Conservation (phyloP, 2,329 filamentous ascomycete species). For the Neoarthrinium moseri region DNA sequence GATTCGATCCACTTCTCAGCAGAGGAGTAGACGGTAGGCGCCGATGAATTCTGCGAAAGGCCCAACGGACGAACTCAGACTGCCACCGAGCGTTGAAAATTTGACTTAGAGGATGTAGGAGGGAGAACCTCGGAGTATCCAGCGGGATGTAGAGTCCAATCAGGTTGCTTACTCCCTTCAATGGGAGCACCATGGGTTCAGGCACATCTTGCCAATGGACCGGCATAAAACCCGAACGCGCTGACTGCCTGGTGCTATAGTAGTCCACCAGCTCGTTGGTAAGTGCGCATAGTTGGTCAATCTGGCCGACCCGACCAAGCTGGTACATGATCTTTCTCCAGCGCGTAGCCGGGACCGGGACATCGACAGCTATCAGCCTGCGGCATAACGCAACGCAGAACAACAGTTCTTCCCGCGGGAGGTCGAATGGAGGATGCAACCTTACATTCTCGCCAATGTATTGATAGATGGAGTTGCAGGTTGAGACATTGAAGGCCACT, state of each 20-base stretch:
- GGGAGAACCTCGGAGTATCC: slow-evolving; percentile 40
- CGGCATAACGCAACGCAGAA: slow-evolving; percentile 33
- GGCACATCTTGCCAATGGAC: slow-evolving; percentile 45
- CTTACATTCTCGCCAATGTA: slow-evolving; percentile 21
- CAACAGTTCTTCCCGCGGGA: slow-evolving; percentile 11
- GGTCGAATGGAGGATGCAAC: slow-evolving; percentile 14
- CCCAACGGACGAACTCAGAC: slow-evolving; percentile 41
- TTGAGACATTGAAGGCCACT: slow-evolving; percentile 27
- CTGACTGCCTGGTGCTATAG: slow-evolving; percentile 29
- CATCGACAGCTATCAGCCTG: slow-evolving; percentile 35
- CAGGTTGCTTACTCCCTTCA: slow-evolving; percentile 31
- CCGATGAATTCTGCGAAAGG: slow-evolving; percentile 38
- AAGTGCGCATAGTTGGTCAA: slow-evolving; percentile 44
- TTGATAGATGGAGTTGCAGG: slow-evolving; percentile 27
- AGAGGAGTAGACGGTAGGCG: slow-evolving; percentile 5
- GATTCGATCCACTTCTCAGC: not conserved
- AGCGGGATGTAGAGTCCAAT: slow-evolving; percentile 34
- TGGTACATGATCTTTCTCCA: slow-evolving; percentile 45
- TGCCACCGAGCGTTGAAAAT: slow-evolving; percentile 43
- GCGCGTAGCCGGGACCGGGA: slow-evolving; percentile 36
- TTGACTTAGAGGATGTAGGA: slow-evolving; percentile 44
- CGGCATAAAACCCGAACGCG: slow-evolving; percentile 35
- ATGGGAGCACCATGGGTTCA: slow-evolving; percentile 20
- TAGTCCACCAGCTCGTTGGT: slow-evolving; percentile 39
- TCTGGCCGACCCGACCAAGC: slow-evolving; percentile 40